These are phyloP conservation scores for Inga oerstediana DNA, from an alignment of 306 rosid species.

Conservation along the genomic window DNA sequence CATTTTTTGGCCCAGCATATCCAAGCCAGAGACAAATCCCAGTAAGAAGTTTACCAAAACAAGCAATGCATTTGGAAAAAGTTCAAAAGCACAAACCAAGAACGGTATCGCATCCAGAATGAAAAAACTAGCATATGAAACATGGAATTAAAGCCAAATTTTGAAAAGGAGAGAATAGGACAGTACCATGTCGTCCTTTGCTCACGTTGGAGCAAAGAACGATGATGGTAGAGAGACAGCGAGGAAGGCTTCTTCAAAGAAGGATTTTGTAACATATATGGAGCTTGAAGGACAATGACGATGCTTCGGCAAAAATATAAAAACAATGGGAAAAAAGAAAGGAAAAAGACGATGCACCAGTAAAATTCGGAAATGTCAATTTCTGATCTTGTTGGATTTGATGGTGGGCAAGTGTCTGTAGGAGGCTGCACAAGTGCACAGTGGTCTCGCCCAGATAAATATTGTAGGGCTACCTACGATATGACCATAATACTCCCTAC, in stretches of 20 bases:
- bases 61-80: constrained; percentile 33
- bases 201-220: not conserved
- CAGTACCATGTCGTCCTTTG: constrained; percentile 28
- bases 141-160: not conserved
- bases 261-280: constrained; percentile 11
- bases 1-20: not conserved
- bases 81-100: constrained; percentile 25
- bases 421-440: constrained; percentile 25
- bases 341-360: constrained; percentile 14
- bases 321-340: not conserved
- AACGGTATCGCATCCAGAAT: constrained; percentile 35
- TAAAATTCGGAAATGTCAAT: constrained; percentile 13
- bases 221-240: not conserved
- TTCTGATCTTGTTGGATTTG: constrained; percentile 25
- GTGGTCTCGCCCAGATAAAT: not conserved
- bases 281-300: constrained; percentile 17
- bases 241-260: constrained; percentile 4
- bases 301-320: not conserved
- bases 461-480: not conserved
- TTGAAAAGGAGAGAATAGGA: not conserved
- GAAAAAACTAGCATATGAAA: constrained; percentile 14
- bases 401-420: not conserved
- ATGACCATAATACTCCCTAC: not conserved
- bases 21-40: constrained; percentile 19
- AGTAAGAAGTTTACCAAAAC: not conserved